A percentile compares a stretch with the other conserved stretches of the same genome.
These are phyloP conservation scores for Singerocomus inundabilis DNA, from an alignment of 1,284 basidiomycete species.

Conservation along the genomic window DNA sequence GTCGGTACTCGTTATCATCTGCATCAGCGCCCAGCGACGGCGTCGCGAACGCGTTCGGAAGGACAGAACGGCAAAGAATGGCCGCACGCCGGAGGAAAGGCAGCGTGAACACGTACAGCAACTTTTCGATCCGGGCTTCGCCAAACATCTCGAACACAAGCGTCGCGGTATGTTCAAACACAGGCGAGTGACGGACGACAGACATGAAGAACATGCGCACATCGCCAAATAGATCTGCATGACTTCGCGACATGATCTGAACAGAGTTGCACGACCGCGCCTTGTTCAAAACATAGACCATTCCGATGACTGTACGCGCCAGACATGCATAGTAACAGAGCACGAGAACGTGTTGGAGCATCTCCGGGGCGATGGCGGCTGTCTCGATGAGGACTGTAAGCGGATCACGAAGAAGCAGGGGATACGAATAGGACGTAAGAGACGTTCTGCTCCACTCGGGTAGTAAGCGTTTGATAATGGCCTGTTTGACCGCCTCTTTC, in stretches of 20 bases:
- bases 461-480: constrained; percentile 82
- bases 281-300: constrained; percentile 78
- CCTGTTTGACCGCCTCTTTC: constrained; percentile 71
- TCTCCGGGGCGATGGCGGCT: constrained; percentile 84
- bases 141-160: constrained; percentile 75
- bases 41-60: constrained; percentile 59
- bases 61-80: constrained; percentile 79
- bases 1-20: constrained; percentile 69
- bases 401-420: constrained; percentile 83
- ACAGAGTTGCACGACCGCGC: constrained; percentile 50
- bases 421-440: constrained; percentile 70
- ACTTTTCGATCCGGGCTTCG: constrained; percentile 78
- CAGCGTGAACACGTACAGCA: constrained; percentile 87
- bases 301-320: constrained; percentile 78
- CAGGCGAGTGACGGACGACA: constrained; percentile 74
- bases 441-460: constrained; percentile 88
- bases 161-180: constrained; percentile 77
- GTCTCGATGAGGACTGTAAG: constrained; percentile 86
- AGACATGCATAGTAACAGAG: constrained; percentile 88
- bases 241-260: constrained; percentile 44
- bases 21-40: constrained; percentile 30
- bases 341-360: constrained; percentile 80
- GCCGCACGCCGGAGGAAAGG: constrained; percentile 93
- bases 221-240: constrained; percentile 72
- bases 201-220: constrained; percentile 84